Conservation (phyloP, 2,329 filamentous ascomycete genomes). For the Cladosporium austrohemisphaericum region DNA sequence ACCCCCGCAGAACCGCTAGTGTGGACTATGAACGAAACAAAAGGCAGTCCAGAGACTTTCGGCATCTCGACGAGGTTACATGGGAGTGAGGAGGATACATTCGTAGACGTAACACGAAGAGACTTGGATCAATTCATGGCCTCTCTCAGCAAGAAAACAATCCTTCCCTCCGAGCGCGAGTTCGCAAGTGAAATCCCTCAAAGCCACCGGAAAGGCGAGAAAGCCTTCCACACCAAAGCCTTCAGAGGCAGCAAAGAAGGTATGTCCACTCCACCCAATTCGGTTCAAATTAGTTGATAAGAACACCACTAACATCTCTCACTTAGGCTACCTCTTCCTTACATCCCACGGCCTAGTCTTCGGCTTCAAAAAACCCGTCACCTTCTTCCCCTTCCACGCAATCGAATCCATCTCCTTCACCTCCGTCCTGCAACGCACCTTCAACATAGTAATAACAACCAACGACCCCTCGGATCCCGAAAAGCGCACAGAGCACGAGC, state of each 20-base stretch:
- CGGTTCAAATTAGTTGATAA: not conserved
- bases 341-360: slow-evolving; percentile 59
- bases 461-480: slow-evolving; percentile 35
- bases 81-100: slow-evolving; percentile 43
- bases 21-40: slow-evolving; percentile 56
- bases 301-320: not conserved
- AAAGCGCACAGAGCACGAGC: slow-evolving; percentile 54
- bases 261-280: slow-evolving; percentile 27
- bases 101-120: slow-evolving; percentile 41
- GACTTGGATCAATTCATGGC: slow-evolving; percentile 49
- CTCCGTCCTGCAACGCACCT: slow-evolving; percentile 61
- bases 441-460: slow-evolving; percentile 57
- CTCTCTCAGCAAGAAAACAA: slow-evolving; percentile 43
- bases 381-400: slow-evolving; percentile 58
- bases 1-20: slow-evolving; percentile 53
- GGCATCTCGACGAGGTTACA: not conserved
- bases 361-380: slow-evolving; percentile 63
- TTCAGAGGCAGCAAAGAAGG: slow-evolving; percentile 64
- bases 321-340: slow-evolving; percentile 59
- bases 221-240: slow-evolving; percentile 61
- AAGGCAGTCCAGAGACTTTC: slow-evolving; percentile 8
- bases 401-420: slow-evolving; percentile 62
- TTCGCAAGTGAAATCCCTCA: slow-evolving; percentile 60
- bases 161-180: slow-evolving; percentile 53
- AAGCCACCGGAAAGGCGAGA: slow-evolving; percentile 59